Conservation (phyloP, 106 monocot species). For the Platanthera zijinensis region DNA sequence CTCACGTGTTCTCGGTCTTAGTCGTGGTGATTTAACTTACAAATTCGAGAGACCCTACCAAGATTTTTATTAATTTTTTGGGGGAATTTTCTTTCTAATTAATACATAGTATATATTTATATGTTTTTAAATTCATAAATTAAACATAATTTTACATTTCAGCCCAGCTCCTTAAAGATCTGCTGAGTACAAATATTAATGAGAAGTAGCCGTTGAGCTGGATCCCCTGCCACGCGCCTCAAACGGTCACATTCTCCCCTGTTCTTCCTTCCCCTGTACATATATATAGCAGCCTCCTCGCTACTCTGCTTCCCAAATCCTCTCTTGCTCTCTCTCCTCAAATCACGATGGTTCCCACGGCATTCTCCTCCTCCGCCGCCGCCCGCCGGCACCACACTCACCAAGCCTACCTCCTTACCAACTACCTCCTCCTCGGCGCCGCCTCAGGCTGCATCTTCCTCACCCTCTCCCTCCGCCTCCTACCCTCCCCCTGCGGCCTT, state of each 20-base stretch:
- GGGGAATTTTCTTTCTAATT: no score
- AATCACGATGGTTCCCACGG: neutral
- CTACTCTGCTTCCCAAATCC: neutral
- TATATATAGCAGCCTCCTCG: neutral
- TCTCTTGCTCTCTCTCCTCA: neutral
- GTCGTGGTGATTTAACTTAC: no score
- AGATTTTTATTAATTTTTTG: no score
- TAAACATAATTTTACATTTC: no score
- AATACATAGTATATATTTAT: no score
- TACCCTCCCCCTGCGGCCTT: slow-evolving; percentile 55
- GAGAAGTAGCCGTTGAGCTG: slow-evolving; percentile 1
- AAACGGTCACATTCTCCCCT: neutral
- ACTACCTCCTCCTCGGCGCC: slow-evolving; percentile 65
- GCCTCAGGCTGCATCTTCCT: slow-evolving; percentile 72
- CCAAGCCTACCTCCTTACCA: slow-evolving; percentile 59
- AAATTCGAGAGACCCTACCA: no score
- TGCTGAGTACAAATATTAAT: no score
- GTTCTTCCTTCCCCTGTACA: neutral
- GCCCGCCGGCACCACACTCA: slow-evolving; percentile 34
- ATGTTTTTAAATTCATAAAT: no score
- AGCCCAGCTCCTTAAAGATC: no score
- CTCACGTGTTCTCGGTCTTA: no score
- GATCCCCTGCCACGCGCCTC: neutral
- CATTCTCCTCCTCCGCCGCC: neutral
- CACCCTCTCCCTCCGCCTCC: slow-evolving; percentile 65